Conservation (phyloP, 1,139 yeast genomes). For the Candida labiduridarum region DNA sequence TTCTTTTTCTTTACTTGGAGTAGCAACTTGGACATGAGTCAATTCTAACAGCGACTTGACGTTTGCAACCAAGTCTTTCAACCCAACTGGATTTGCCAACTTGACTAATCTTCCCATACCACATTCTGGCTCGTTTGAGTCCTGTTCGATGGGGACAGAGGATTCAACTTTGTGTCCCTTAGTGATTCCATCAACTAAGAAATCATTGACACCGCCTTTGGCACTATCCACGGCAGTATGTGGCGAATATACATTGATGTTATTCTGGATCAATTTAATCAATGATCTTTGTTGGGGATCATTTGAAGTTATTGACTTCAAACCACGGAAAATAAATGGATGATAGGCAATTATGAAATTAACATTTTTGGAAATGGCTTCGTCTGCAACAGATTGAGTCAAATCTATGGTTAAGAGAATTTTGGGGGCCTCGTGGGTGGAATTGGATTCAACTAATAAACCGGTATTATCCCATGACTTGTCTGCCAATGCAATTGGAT, state of each 20-base stretch:
- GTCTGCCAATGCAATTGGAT: slow-evolving; percentile 79
- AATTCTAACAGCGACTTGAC: slow-evolving; percentile 60
- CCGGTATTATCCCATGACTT: slow-evolving; percentile 95
- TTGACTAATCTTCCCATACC: slow-evolving; percentile 84
- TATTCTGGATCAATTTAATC: slow-evolving; percentile 68
- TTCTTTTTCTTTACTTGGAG: slow-evolving; percentile 32
- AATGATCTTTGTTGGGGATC: slow-evolving; percentile 86
- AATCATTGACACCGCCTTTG: slow-evolving; percentile 88
- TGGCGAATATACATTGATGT: slow-evolving; percentile 88
- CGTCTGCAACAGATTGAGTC: slow-evolving; percentile 81
- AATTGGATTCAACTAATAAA: slow-evolving; percentile 65
- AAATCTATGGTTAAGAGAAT: slow-evolving; percentile 82
- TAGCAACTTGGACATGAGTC: slow-evolving; percentile 65
- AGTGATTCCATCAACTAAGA: slow-evolving; percentile 70
- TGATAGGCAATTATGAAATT: slow-evolving; percentile 83
- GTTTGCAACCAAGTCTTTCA: slow-evolving; percentile 49
- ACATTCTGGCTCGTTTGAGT: slow-evolving; percentile 43
- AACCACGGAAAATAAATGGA: slow-evolving; percentile 89
- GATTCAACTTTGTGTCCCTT: slow-evolving; percentile 23
- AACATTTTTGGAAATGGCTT: slow-evolving; percentile 61
- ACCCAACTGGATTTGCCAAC: slow-evolving; percentile 44
- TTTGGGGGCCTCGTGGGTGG: slow-evolving; percentile 26
- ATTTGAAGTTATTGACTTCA: slow-evolving; percentile 67
- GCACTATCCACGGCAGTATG: slow-evolving; percentile 98
- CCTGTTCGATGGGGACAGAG: slow-evolving; percentile 30